These are phyloP conservation scores for Evernia prunastri DNA, from an alignment of 495 filamentous ascomycete species.

Conservation along the genomic window DNA sequence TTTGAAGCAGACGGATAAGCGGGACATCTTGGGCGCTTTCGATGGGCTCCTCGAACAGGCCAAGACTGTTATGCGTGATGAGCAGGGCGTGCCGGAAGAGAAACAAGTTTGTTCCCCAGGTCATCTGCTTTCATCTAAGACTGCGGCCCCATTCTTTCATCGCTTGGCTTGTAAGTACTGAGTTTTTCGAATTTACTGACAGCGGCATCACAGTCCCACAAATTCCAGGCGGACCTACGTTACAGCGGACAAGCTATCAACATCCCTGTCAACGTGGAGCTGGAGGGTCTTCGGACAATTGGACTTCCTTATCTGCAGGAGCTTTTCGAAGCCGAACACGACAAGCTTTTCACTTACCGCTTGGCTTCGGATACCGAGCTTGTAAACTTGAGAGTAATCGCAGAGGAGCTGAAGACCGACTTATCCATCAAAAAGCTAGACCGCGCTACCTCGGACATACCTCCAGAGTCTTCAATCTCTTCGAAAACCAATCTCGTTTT, in stretches of 20 bases:
- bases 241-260: conserved; percentile 46
- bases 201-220: conserved; percentile 23
- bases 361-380: conserved; percentile 41
- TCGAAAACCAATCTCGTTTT: conserved; percentile 36
- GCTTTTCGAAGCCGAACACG: conserved; percentile 38
- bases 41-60: conserved; percentile 11
- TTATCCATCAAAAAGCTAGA: conserved; percentile 37
- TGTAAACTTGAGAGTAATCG: conserved; percentile 41
- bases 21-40: conserved; percentile 29
- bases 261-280: conserved; percentile 34
- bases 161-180: too few species aligned
- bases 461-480: conserved; percentile 24
- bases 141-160: neutral
- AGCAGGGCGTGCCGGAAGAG: conserved; percentile 20
- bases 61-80: conserved; percentile 16
- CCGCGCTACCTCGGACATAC: conserved; percentile 24
- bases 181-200: neutral
- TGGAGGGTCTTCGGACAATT: conserved; percentile 22
- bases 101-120: conserved; percentile 14
- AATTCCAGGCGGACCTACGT: conserved; percentile 41
- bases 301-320: conserved; percentile 34
- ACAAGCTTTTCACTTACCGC: conserved; percentile 44
- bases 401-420: conserved; percentile 36
- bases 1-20: conserved; percentile 29
- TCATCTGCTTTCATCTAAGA: neutral